Evolutionary conservation across 2,329 filamentous ascomycete species (phyloP).

Genomic region (Berkeleyomyces rouxiae): DNA sequence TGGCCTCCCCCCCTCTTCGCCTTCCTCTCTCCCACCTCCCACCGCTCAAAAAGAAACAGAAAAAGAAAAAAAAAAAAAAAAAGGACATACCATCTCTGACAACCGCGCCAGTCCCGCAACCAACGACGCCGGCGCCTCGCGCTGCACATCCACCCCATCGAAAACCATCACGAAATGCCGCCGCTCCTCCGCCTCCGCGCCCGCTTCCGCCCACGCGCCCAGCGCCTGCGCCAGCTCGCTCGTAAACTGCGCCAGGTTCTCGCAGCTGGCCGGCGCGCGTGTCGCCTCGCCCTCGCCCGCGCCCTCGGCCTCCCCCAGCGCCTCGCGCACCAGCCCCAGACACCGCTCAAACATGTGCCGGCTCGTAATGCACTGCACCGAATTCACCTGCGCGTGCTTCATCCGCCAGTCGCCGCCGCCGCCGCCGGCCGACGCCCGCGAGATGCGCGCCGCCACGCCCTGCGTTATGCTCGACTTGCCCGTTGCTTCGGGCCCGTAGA

Average conservation of each 20-base stretch:
- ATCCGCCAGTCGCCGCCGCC: slow-evolving; percentile 6
- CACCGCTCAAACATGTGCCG: slow-evolving; percentile 37
- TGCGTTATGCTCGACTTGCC: slow-evolving; percentile 63
- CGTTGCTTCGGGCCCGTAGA: slow-evolving; percentile 74
- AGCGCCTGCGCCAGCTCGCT: slow-evolving; percentile 55
- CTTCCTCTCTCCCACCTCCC: too few relatives aligned
- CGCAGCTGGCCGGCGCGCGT: slow-evolving; percentile 37
- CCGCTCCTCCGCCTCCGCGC: slow-evolving; percentile 18
- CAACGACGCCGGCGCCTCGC: slow-evolving; percentile 63
- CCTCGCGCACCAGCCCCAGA: slow-evolving; percentile 33
- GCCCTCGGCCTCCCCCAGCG: slow-evolving; percentile 13
- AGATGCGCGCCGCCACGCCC: slow-evolving; percentile 6
- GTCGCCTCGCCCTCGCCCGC: too few relatives aligned
- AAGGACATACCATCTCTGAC: slow-evolving; percentile 51
- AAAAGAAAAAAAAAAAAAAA: too few relatives aligned
- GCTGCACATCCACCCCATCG: slow-evolving; percentile 72
- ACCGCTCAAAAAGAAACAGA: neutral
- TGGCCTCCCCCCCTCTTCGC: too few relatives aligned
- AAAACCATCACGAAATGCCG: slow-evolving; percentile 59
- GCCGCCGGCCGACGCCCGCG: neutral
- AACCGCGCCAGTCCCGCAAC: slow-evolving; percentile 67
- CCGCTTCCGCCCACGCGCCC: slow-evolving; percentile 4
- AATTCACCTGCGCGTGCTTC: slow-evolving; percentile 6
- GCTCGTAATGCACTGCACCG: slow-evolving; percentile 15
- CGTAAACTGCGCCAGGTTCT: slow-evolving; percentile 60